Conservation (phyloP, 2,329 filamentous ascomycete species). For the Botrytis fabae region DNA sequence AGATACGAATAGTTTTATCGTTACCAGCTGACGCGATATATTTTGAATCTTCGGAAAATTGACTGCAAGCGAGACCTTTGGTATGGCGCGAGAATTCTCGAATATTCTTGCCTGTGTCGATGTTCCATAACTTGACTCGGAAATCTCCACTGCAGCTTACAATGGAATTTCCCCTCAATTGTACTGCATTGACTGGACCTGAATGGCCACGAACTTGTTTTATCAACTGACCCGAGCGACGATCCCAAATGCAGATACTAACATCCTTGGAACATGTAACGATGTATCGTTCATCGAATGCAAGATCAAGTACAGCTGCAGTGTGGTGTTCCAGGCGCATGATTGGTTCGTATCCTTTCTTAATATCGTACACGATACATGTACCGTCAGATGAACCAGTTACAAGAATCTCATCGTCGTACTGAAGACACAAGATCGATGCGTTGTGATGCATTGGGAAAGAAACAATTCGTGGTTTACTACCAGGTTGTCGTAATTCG, state of each 20-base stretch:
- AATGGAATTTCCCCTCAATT: conserved; percentile 88
- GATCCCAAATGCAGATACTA: conserved; percentile 92
- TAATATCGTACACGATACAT: conserved; percentile 88
- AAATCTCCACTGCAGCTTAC: conserved; percentile 95
- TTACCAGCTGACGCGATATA: conserved; percentile 94
- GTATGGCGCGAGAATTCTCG: conserved; percentile 89
- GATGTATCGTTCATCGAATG: conserved; percentile 88
- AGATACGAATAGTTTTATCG: conserved; percentile 93
- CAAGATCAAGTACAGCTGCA: conserved; percentile 89
- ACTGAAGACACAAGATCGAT: conserved; percentile 92
- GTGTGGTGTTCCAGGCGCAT: conserved; percentile 75
- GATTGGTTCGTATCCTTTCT: conserved; percentile 75
- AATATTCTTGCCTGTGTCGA: conserved; percentile 82
- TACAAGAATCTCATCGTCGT: conserved; percentile 88
- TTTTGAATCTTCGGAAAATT: conserved; percentile 93
- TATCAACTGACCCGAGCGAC: conserved; percentile 71
- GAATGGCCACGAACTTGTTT: conserved; percentile 81
- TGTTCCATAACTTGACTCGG: conserved; percentile 91
- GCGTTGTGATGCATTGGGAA: conserved; percentile 76
- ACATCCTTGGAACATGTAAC: conserved; percentile 97
- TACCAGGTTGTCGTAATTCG: conserved; percentile 44
- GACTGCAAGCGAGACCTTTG: conserved; percentile 90
- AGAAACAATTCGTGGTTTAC: conserved; percentile 55
- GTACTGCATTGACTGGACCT: conserved; percentile 94
- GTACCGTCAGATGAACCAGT: conserved; percentile 92